Base-by-base conservation (phyloP, 352 stramenopile genomes). In the Phytophthora uliginosa region DNA sequence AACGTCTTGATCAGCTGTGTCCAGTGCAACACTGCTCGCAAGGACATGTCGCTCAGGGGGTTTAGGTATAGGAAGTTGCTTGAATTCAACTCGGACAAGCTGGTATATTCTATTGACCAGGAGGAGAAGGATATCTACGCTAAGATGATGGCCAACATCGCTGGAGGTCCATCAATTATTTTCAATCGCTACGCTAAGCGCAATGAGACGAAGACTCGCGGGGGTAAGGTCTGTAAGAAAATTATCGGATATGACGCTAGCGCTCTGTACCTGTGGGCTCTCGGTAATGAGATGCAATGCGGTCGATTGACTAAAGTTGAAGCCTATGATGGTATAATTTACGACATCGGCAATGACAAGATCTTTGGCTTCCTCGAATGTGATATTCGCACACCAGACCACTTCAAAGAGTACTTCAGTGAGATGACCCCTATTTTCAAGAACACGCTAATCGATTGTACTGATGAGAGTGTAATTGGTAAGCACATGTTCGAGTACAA, bases 371-470 rank as follows among this genome's bases (percentile, higher is more conserved):
- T 47, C 17, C 38, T 47, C 17, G 38, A 47, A 0, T 47, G 38
- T 18, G 10, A 47, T 18, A 47, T n/a, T 7, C 38, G 38, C 12
- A 18, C 38, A 4, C 38, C 38, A 13, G 8, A 47, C 2, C 38
- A n/a, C 38, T 8, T 47, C 7, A 47, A 47, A 18, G 38, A n/a
- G 38, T 18, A 47, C 38, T 47, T 52, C 45, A 10, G 2, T 28
- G 18, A 47, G 45, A 81, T 81, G 73, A 73, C 56, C 7, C 69
- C 69, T 12, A 75, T 81, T 5, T 81, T 81, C n/a, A 31, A 53
- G 20, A 53, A 24, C n/a, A 53, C 7, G 8, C 4, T 31, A 31
- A 31, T 31, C 6, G 28, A 31, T 31, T 31, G 4, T 31, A 31
- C 28, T 31, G 28, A 31, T 7, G 28, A 31, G 28, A 31, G 28